phyloP scores from a whole-genome alignment of 2,329 filamentous ascomycete genomes.

The Mollisiaceae sp. region DNA sequence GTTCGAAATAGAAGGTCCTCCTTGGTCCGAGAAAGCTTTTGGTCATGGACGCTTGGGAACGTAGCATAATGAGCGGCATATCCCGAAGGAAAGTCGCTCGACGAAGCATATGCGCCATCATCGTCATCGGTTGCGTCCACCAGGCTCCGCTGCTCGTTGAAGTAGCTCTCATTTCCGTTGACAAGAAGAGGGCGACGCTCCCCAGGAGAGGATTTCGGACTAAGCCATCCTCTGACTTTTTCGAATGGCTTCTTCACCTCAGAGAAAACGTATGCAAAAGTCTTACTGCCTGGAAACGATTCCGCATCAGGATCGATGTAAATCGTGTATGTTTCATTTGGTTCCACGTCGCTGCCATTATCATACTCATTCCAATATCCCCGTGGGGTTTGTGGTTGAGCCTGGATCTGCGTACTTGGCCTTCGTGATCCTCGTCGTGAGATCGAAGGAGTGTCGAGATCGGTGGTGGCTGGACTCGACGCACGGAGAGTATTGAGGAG shows the following conservation, averaged over 20 bases:
- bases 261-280: conserved; percentile 57
- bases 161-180: conserved; percentile 32
- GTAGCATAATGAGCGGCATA: conserved; percentile 61
- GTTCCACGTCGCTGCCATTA: conserved; percentile 68
- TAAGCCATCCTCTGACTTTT: conserved; percentile 59
- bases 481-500: conserved; percentile 54
- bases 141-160: conserved; percentile 28
- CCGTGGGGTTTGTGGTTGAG: conserved; percentile 25
- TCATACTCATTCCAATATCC: conserved; percentile 89
- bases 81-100: conserved; percentile 51
- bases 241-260: conserved; percentile 53
- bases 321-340: conserved; percentile 69
- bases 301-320: conserved; percentile 74
- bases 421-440: conserved; percentile 29
- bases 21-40: conserved; percentile 55
- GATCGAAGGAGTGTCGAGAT: conserved; percentile 26
- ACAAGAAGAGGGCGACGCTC: conserved; percentile 38
- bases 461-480: conserved; percentile 42
- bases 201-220: conserved; percentile 34
- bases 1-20: conserved; percentile 61
- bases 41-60: conserved; percentile 57
- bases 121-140: conserved; percentile 49
- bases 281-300: conserved; percentile 59
- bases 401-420: conserved; percentile 27
- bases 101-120: conserved; percentile 58